Base-by-base conservation (phyloP, 2,329 filamentous ascomycete species). In the Alternaria sp. region DNA sequence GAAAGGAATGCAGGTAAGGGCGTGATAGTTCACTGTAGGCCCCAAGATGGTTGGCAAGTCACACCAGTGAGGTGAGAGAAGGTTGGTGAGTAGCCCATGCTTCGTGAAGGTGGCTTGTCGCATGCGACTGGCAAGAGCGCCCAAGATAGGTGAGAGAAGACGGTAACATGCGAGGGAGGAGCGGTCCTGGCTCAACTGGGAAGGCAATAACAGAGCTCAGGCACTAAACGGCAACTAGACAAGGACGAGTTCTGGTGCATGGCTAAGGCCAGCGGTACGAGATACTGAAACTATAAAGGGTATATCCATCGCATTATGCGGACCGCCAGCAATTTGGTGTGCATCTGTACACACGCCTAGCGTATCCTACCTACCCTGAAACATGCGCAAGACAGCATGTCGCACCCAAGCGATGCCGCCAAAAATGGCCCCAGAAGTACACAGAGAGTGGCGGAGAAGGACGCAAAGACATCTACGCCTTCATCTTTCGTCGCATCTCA, bases 261-360 rank as follows among this genome's bases (percentile, higher is more conserved):
- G 16, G 14, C 30, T 27, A 11, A 36, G 3, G 34, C 32, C 38
- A 25, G 38, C n/a, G 36, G n/a, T 38, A 49, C 16, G 25, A 49
- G 22, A 57, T 54, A 41, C 45, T 59, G 45, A 62, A 59, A 61
- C 50, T 58, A 64, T 59, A 55, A 55, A 59, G 63, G 63, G 61
- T 66, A 66, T 66, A 66, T 60, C 63, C 63, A 60, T 52, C 58
- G 48, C 55, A 48, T 22, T 54, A 53, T n/a, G 40, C 51, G 44
- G 44, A 51, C 51, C 40, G n/a, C 45, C 40, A 46, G 30, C 25
- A 40, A 45, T 53, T 40, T 40, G 54, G 53, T 49, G n/a, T 44
- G 53, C 22, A 51, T 50, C 55, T 32, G 52, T 55, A 54, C n/a
- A 36, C 38, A 53, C 56, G 46, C 18, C 41, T 36, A 49, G 60